Conservation (phyloP, 495 filamentous ascomycete genomes). For the Cudoniella acicularis region DNA sequence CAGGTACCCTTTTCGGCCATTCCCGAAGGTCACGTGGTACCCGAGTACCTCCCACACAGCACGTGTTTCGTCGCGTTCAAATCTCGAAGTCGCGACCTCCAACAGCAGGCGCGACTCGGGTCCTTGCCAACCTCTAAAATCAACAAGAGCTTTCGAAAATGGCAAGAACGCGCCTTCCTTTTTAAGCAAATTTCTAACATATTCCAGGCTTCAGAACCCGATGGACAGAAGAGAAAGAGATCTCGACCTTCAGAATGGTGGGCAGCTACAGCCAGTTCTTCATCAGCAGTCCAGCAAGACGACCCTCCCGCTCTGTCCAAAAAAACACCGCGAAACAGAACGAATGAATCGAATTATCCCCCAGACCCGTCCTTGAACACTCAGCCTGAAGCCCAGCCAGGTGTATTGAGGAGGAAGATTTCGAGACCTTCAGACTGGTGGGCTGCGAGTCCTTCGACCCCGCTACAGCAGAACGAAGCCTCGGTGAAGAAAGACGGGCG, state of each 20-base stretch:
- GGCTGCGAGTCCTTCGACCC: background rate
- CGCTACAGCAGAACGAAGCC: background rate
- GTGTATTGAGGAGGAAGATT: background rate
- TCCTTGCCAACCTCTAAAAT: no score
- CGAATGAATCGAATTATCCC: no score
- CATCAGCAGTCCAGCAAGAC: constrained; percentile 1
- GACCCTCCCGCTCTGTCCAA: background rate
- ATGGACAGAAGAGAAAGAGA: constrained; percentile 22
- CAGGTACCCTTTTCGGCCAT: no score
- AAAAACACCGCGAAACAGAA: no score
- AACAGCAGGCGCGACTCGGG: background rate
- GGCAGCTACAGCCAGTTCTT: constrained; percentile 5
- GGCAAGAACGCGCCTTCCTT: background rate
- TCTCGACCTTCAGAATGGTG: constrained; percentile 25
- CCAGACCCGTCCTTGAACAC: background rate
- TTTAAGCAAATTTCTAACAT: constrained; percentile 5
- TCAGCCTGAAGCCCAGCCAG: background rate
- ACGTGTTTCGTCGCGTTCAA: no score
- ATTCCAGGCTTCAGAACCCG: constrained; percentile 14
- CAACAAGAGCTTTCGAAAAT: background rate
- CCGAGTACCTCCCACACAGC: background rate
- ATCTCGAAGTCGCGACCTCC: background rate
- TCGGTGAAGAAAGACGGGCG: background rate
- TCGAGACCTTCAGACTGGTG: constrained; percentile 4
- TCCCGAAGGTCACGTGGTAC: no score